Evolutionary conservation across 805 yeast species (phyloP), one percentile per base, ranked within the genome.

Genomic region (Wickerhamomyces kurtzmanii): DNA sequence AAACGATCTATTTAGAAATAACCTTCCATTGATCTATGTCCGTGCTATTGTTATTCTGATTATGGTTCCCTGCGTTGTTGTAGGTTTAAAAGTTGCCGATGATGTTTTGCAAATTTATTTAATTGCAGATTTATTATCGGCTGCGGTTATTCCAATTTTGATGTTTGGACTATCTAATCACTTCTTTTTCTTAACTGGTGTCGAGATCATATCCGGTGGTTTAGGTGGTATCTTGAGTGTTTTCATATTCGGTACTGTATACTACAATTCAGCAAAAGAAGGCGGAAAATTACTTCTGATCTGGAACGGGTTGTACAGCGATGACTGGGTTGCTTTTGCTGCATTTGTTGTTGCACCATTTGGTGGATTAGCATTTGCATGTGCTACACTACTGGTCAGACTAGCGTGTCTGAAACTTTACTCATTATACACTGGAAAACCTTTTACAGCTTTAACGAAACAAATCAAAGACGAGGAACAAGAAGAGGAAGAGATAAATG

Each of bases 261-360:
- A 85, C 58, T 86, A 78, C 48, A 70, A 63, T 20, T 55, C 59
- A 44, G 89, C 94, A 8, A 52, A 56, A 29, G 82, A 75, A 34
- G 96, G 96, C 42, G 96, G 80, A 12, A 65, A 65, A 36, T 62
- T 87, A 28, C 56, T 87, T 29, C 58, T 87, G 33, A 63, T 87
- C 29, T 71, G 77, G 73, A 75, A 80, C 43, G 96, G 96, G 24
- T 57, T 87, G 16, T 87, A 87, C 45, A 59, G 66, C 36, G 69
- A 66, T 27, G 96, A 87, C 48, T 87, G 96, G 96, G 83, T 93
- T 43, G 76, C 94, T 0, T 87, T 87, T 57, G 96, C 94, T 15
- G 95, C 96, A 2, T 87, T 87, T 54, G 89, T 82, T 6, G 81
- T 78, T 36, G 91, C 96, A 1, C 96, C 96, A 5, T 64, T 76